These are phyloP conservation scores for Didymellaceae sp. DNA, from an alignment of 2,329 filamentous ascomycete genomes.

Conservation along the genomic window DNA sequence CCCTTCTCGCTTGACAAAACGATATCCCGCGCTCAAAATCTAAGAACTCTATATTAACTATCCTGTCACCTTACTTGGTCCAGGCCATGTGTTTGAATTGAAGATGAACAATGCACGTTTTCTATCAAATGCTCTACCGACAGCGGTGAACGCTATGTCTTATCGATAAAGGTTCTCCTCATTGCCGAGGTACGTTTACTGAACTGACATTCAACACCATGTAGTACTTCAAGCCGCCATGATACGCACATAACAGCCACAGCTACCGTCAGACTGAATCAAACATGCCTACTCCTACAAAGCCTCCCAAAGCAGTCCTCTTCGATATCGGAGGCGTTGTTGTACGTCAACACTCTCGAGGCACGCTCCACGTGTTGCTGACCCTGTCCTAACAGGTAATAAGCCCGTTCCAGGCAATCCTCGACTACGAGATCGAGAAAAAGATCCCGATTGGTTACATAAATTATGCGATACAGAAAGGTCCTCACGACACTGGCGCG, in stretches of 20 bases:
- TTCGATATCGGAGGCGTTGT: slow-evolving; percentile 98
- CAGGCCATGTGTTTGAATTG: too few relatives aligned
- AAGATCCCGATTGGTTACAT: slow-evolving; percentile 87
- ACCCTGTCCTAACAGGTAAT: slow-evolving; percentile 66
- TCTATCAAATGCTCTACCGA: background rate
- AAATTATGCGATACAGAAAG: slow-evolving; percentile 84
- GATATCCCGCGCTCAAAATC: too few relatives aligned
- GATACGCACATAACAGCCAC: slow-evolving; percentile 17
- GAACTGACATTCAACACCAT: slow-evolving; percentile 23
- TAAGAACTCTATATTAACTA: too few relatives aligned
- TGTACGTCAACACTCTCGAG: slow-evolving; percentile 65
- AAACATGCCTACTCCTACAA: slow-evolving; percentile 18
- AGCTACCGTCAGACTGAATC: background rate
- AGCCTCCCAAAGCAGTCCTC: slow-evolving; percentile 55
- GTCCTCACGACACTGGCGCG: slow-evolving; percentile 73
- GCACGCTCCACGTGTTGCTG: slow-evolving; percentile 2
- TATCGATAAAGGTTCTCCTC: slow-evolving; percentile 26
- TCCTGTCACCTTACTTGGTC: too few relatives aligned
- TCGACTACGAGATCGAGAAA: slow-evolving; percentile 82
- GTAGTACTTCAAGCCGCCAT: slow-evolving; percentile 23
- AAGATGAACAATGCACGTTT: too few relatives aligned
- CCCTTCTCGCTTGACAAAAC: too few relatives aligned
- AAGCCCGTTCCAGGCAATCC: slow-evolving; percentile 90
- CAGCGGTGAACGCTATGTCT: slow-evolving; percentile 8
- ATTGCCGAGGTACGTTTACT: slow-evolving; percentile 33